Percentiles rank a stretch among this genome's conserved stretches.
Conservation (phyloP, 805 yeast genomes). For the Candida germanica region DNA sequence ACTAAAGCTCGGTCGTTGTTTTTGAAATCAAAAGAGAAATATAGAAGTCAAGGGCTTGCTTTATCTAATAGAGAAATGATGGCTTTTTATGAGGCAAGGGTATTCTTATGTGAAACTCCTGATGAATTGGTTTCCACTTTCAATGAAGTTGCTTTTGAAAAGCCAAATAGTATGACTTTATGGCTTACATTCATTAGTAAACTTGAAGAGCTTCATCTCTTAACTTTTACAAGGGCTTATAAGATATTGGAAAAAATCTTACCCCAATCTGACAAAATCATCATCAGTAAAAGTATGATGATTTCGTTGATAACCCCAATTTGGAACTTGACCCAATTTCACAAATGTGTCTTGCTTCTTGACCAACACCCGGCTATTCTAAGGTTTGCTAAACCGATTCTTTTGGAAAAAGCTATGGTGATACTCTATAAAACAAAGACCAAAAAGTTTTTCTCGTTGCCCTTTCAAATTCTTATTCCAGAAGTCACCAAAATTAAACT, state of each 20-base stretch:
- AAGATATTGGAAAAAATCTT: slow-evolving; percentile 25
- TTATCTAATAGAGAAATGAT: slow-evolving; percentile 19
- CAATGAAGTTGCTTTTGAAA: slow-evolving; percentile 23
- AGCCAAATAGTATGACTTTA: slow-evolving; percentile 23
- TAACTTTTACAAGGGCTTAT: slow-evolving; percentile 26
- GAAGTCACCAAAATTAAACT: not conserved
- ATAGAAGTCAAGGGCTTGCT: slow-evolving; percentile 19
- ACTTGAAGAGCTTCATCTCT: slow-evolving; percentile 29
- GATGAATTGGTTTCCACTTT: slow-evolving; percentile 35
- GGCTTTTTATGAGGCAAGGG: slow-evolving; percentile 22
- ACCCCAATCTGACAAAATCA: slow-evolving; percentile 15
- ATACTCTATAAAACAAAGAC: slow-evolving; percentile 17
- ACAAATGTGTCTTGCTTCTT: slow-evolving; percentile 13
- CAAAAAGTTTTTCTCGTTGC: not conserved
- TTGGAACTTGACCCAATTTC: slow-evolving; percentile 9
- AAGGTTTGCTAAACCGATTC: slow-evolving; percentile 14
- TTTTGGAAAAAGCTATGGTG: slow-evolving; percentile 27
- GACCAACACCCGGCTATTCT: too few species aligned
- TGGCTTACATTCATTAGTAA: slow-evolving; percentile 38
- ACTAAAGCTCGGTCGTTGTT: slow-evolving; percentile 27
- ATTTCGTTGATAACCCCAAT: slow-evolving; percentile 29
- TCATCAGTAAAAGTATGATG: slow-evolving; percentile 34
- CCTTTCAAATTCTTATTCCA: slow-evolving; percentile 1
- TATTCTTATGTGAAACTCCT: slow-evolving; percentile 29
- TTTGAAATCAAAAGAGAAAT: slow-evolving; percentile 5